phyloP scores from a whole-genome alignment of 169 alveolate species.

The Plasmodium gonderi region DNA sequence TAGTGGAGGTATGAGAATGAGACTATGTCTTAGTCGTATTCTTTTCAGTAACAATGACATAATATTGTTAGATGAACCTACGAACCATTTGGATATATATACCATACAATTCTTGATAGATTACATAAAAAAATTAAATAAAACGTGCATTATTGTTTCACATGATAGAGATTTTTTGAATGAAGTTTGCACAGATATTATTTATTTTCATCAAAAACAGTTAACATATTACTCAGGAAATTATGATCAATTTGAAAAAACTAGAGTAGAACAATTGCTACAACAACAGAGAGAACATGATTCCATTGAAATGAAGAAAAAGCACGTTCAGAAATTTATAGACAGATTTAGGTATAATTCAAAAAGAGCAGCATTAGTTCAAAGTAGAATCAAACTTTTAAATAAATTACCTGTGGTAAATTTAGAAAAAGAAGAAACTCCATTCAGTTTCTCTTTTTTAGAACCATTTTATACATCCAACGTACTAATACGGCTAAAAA shows the following conservation, averaged over 20 bases:
- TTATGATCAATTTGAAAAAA: slow-evolving; percentile 94
- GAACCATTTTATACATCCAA: slow-evolving; percentile 91
- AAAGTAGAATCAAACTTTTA: slow-evolving; percentile 95
- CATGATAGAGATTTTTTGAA: slow-evolving; percentile 97
- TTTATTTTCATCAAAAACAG: slow-evolving; percentile 91
- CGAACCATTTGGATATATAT: slow-evolving; percentile 82
- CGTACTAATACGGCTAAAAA: slow-evolving; percentile 86
- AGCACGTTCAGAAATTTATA: slow-evolving; percentile 95
- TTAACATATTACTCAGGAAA: slow-evolving; percentile 94
- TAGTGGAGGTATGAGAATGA: slow-evolving; percentile 91
- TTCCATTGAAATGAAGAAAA: slow-evolving; percentile 90
- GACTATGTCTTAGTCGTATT: slow-evolving; percentile 85
- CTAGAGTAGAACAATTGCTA: slow-evolving; percentile 90
- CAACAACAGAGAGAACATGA: slow-evolving; percentile 91
- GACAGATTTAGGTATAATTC: slow-evolving; percentile 96
- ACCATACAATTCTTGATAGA: slow-evolving; percentile 95
- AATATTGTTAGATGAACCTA: slow-evolving; percentile 84
- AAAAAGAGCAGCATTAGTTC: slow-evolving; percentile 95
- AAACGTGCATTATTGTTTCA: slow-evolving; percentile 95
- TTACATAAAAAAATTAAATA: slow-evolving; percentile 90
- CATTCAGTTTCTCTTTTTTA: slow-evolving; percentile 93
- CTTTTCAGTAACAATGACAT: slow-evolving; percentile 88
- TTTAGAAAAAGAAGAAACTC: slow-evolving; percentile 95
- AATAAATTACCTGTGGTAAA: slow-evolving; percentile 94
- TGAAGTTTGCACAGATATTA: slow-evolving; percentile 95